Evolutionary conservation across 1,139 yeast species (phyloP), one percentile per base, ranked within the genome.

Genomic region (Wickerhamomyces sp.): DNA sequence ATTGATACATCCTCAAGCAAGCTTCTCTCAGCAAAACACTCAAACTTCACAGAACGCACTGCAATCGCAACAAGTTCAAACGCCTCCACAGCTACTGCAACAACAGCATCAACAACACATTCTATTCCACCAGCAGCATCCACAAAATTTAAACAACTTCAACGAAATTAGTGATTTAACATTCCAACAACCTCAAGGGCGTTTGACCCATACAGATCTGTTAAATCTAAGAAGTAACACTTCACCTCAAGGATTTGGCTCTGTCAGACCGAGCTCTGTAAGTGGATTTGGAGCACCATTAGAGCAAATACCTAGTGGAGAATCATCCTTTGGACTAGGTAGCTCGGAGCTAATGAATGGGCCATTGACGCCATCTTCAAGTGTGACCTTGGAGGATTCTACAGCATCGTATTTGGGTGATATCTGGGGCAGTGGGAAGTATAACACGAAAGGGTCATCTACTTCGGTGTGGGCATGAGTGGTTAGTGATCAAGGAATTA

Each of bases 391-490:
- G 40, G 53, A 46, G 24, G 51, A 48, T 18, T 39, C 51, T 2
- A 33, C 41, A 3, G 28, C 43, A 27, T 33, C 49, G 10, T 53
- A 53, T 37, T 29, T 51, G 26, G 51, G 51, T 32, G 55, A 51
- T 27, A 47, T 53, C 24, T 53, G 57, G 57, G 54, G 53, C 2
- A 44, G 39, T 26, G 42, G 52, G 2, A 49, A 46, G 28, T 36
- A 45, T 24, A 24, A 24, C 7, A 33, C 45, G 26, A 47, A 50
- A 36, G 45, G 37, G 29, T 48, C 27, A 7, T 24, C 55, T 9
- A 27, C 54, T 3, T 51, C 56, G 9, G 56, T 53, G 25, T 53
- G 57, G 57, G 57, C 55, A 2, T 52, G 40, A 41, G n/a, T n/a
- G n/a, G n/a, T n/a, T 16, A 10, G 8, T n/a, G 19, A 28, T 18